These are phyloP conservation scores for Candida koratica DNA, from an alignment of 805 yeast genomes.

Conservation along the genomic window DNA sequence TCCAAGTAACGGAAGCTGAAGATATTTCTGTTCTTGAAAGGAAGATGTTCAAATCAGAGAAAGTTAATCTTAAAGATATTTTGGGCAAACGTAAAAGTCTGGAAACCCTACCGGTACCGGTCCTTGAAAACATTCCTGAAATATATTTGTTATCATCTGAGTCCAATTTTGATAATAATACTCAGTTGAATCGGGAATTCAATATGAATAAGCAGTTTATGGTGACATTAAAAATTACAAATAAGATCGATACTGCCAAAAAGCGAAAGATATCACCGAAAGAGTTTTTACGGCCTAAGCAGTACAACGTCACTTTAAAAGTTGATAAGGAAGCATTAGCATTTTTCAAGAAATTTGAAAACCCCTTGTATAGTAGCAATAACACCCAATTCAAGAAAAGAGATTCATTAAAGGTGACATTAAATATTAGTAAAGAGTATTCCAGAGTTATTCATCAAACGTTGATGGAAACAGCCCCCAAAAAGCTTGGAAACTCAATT, in stretches of 20 bases:
- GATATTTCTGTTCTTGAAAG: slow-evolving; percentile 6
- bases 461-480: neutral
- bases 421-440: slow-evolving; percentile 9
- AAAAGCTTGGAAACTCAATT: slow-evolving; percentile 17
- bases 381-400: slow-evolving; percentile 11
- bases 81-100: slow-evolving; percentile 5
- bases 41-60: slow-evolving; percentile 6
- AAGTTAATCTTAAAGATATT: slow-evolving; percentile 10
- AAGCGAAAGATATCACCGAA: slow-evolving; percentile 28
- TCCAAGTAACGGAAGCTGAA: neutral
- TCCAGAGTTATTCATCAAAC: slow-evolving; percentile 2
- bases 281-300: slow-evolving; percentile 35
- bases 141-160: neutral
- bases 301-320: slow-evolving; percentile 20
- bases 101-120: neutral
- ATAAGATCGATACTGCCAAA: slow-evolving; percentile 19
- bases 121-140: slow-evolving; percentile 6
- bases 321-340: slow-evolving; percentile 23
- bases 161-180: neutral
- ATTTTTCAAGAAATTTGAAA: slow-evolving; percentile 23
- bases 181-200: too few relatives aligned
- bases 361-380: slow-evolving; percentile 29
- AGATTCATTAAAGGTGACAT: slow-evolving; percentile 4
- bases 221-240: slow-evolving; percentile 16
- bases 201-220: neutral